Evolutionary conservation across 108 stramenopile species (phyloP), one percentile per base, ranked within the genome.

Genomic region (Conticribra weissflogii): DNA sequence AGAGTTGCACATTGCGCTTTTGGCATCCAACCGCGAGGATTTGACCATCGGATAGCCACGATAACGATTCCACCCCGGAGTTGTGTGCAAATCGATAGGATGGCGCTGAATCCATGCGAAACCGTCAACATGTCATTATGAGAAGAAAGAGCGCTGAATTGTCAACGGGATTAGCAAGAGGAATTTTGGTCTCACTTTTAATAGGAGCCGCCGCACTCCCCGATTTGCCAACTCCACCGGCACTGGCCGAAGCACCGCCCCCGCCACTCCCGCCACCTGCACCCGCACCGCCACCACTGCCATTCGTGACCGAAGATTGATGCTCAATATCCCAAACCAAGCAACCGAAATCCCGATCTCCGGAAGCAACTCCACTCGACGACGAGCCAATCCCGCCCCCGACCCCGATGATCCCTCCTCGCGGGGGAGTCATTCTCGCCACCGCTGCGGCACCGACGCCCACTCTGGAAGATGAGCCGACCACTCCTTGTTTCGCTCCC

Each of bases 261-360:
- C 60, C 60, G 29, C 28, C 56, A 46, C 18, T 55, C 9, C 44
- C 29, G 3, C 41, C 59, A 52, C 18, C 48, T 16, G 54, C 61
- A 2, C 54, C 75, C 0, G 54, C 53, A 54, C 45, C 53, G 4
- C 55, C 47, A 3, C 68, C 68, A 44, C 45, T 46, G 7, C 68
- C 57, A 17, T 58, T 59, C 0, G 46, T 56, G 1, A 57, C 66
- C n/a, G 66, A 67, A 27, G 58, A 63, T 33, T 77, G 67, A 14
- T 63, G 58, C 50, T 78, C 80, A 36, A 83, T 76, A 65, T 83
- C 82, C 89, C 89, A 93, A 31, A 93, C 44, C 51, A 90, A 75
- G 32, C 84, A 85, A 52, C 92, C 81, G 71, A 84, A 93, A 36
- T 90, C 92, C n/a, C 84, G 68, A 65, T 88, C 89, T 12, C 84